These are phyloP conservation scores for Pythium phragmiticola DNA, from an alignment of 352 stramenopile genomes.

Conservation along the genomic window DNA sequence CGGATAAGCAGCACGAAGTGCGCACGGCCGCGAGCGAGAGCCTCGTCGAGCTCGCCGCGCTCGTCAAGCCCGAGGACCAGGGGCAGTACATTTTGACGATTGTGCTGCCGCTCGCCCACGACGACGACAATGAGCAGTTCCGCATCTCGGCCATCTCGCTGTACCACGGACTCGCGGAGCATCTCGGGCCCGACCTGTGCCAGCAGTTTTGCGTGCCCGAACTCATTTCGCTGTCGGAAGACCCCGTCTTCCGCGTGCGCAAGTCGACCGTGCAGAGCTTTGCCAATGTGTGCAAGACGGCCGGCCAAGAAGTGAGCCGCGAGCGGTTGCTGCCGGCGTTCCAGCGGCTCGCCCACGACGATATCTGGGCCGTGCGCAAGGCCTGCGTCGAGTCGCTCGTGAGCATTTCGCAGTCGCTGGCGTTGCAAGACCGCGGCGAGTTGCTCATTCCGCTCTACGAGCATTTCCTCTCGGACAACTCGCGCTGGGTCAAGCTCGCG, in stretches of 20 bases:
- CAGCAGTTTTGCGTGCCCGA: conserved; percentile 93
- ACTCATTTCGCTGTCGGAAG: conserved; percentile 88
- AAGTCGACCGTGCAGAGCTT: conserved; percentile 92
- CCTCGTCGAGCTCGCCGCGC: conserved; percentile 82
- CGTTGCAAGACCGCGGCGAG: conserved; percentile 63
- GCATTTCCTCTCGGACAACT: conserved; percentile 86
- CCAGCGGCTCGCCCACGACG: conserved; percentile 88
- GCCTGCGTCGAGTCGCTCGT: conserved; percentile 91
- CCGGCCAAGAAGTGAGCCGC: conserved; percentile 66
- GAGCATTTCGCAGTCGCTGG: conserved; percentile 82
- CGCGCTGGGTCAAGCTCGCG: conserved; percentile 92
- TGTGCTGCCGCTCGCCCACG: conserved; percentile 88
- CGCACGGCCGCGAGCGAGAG: conserved; percentile 82
- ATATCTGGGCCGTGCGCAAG: conserved; percentile 94
- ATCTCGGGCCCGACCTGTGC: conserved; percentile 88
- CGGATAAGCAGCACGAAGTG: conserved; percentile 88
- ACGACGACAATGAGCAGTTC: conserved; percentile 91
- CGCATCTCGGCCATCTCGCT: conserved; percentile 92
- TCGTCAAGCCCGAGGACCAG: conserved; percentile 89
- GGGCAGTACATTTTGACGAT: conserved; percentile 91
- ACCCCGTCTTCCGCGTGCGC: conserved; percentile 93
- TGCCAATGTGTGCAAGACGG: conserved; percentile 86
- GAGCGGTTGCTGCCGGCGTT: conserved; percentile 91
- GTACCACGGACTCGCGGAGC: conserved; percentile 89
- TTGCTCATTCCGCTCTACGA: conserved; percentile 90